Evolutionary conservation across 768 basidiomycete species (phyloP).

Genomic region (Rhizopogon sp.): DNA sequence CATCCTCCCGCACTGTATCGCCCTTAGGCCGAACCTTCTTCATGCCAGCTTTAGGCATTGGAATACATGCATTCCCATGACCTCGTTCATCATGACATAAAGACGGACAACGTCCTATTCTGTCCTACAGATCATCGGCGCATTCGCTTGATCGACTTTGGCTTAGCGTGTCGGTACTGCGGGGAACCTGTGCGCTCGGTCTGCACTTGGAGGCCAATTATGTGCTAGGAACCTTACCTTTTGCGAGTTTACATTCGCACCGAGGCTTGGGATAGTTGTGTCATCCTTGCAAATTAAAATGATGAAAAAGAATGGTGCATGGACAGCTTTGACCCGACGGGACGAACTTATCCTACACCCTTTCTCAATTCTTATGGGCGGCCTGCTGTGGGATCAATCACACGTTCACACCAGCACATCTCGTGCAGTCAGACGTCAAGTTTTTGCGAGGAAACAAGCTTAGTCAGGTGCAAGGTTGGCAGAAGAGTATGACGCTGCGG

Average conservation of each 20-base stretch:
- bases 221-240: constrained; percentile 21
- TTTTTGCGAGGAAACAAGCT: not conserved
- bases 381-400: not conserved
- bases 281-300: not conserved
- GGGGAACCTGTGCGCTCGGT: constrained; percentile 8
- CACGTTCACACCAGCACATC: not conserved
- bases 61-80: not conserved
- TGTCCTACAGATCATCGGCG: constrained; percentile 16
- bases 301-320: no score
- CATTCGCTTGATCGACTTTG: constrained; percentile 29
- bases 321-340: no score
- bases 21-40: not conserved
- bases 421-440: not conserved
- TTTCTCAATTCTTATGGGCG: not conserved
- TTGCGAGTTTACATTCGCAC: constrained; percentile 30
- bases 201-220: constrained; percentile 11
- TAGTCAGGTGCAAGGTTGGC: not conserved
- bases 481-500: not conserved
- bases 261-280: not conserved
- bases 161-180: constrained; percentile 17
- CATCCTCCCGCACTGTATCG: not conserved
- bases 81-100: constrained; percentile 29
- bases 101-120: constrained; percentile 24
- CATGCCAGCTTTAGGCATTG: not conserved
- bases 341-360: not conserved